phyloP scores from a whole-genome alignment of 2,329 filamentous ascomycete species.

The Podosphaera leucotricha region DNA sequence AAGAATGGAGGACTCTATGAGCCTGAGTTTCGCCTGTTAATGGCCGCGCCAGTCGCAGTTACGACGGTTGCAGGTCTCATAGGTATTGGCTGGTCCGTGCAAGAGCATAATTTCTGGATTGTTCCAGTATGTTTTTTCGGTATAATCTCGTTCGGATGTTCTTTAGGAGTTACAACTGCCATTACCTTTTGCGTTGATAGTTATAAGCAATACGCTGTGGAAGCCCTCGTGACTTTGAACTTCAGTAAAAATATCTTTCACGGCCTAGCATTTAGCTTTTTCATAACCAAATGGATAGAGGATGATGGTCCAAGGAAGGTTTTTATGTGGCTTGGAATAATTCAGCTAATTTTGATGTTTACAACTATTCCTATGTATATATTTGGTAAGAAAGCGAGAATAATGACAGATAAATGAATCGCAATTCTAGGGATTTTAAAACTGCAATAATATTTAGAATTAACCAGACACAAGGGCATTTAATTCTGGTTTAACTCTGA shows the following conservation, averaged over 20 bases:
- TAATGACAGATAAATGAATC: conserved; percentile 68
- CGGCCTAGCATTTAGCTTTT: conserved; percentile 68
- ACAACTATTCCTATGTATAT: conserved; percentile 82
- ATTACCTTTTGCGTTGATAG: conserved; percentile 91
- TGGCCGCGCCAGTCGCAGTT: conserved; percentile 60
- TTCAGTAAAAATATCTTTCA: conserved; percentile 89
- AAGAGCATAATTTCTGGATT: conserved; percentile 57
- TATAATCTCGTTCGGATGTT: conserved; percentile 75
- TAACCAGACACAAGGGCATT: no score
- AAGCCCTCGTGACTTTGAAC: conserved; percentile 83
- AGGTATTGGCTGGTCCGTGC: conserved; percentile 85
- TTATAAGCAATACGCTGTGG: conserved; percentile 79
- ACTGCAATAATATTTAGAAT: no score
- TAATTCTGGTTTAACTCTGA: no score
- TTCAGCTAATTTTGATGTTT: conserved; percentile 54
- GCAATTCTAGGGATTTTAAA: no score
- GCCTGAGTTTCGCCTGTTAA: conserved; percentile 75
- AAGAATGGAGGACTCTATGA: conserved; percentile 88
- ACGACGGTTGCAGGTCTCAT: conserved; percentile 69
- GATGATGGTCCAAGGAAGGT: conserved; percentile 51
- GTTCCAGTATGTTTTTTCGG: conserved; percentile 89
- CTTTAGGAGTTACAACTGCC: conserved; percentile 66
- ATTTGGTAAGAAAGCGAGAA: conserved; percentile 67
- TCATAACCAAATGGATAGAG: conserved; percentile 68
- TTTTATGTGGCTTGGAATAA: conserved; percentile 62